Base-by-base conservation (phyloP, 2,329 filamentous ascomycete species). In the Penicillium sp. region DNA sequence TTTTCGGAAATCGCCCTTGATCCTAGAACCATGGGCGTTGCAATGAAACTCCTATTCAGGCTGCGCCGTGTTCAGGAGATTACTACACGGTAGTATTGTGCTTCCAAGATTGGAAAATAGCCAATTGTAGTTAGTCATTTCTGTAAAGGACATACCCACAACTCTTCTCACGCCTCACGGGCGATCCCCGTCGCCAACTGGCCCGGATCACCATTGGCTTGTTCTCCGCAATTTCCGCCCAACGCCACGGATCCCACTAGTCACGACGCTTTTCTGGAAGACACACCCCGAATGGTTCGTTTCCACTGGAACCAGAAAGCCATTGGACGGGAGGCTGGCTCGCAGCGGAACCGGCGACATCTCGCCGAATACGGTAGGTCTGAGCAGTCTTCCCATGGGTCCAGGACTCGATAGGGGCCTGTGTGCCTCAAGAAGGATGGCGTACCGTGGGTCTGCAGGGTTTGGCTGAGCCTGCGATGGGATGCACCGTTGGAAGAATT, bases 211-310 rank as follows among this genome's bases (percentile, higher is more conserved):
- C 26, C 45, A 63, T 59, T 61, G 61, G 54, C 26, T 55, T n/a
- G 5, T 30, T 64, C 64, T 66, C 62, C 64, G 59, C 64, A 62
- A 61, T 64, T 58, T 33, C 55, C 42, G 5, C 33, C n/a, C 38
- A 61, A 40, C 55, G 55, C 30, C 38, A 57, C 16, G 25, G 19
- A 55, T 58, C 52, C 62, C 63, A 63, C 19, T 56, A 58, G 58
- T 61, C 51, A 30, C 25, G 6, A 25, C 16, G 14, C 35, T 43
- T 55, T 65, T 65, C 63, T 57, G 61, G 61, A 65, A 63, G 46
- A 16, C 26, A 51, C 46, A 51, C 26, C 11, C 30, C 30, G 58
- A 43, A 11, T 42, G 19, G 30, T 33, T 33, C 25, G 19, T 33
- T 33, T 26, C 25, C 14, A 28, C 45, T 3, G 25, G 2, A 19